Evolutionary conservation across 1,284 basidiomycete species (phyloP).

Genomic region (Irpex sp.): DNA sequence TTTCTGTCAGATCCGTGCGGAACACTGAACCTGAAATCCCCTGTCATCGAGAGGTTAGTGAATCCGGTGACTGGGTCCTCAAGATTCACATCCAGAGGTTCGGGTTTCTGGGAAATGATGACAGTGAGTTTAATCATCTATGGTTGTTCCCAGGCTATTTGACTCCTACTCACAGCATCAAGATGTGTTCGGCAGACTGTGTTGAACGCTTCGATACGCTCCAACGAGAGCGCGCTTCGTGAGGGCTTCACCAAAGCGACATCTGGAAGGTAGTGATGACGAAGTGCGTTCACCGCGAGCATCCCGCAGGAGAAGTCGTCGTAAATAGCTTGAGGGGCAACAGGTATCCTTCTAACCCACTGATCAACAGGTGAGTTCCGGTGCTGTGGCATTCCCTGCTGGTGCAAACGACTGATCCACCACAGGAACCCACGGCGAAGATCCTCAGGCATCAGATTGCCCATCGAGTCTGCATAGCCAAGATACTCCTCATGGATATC

Average conservation of each 20-base stretch:
- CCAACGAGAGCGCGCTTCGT: not conserved
- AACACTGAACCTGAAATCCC: no score
- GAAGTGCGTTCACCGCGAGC: not conserved
- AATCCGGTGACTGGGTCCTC: no score
- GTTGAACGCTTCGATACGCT: not conserved
- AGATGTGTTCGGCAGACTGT: not conserved
- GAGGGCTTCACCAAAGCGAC: not conserved
- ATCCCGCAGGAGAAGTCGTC: conserved; percentile 1
- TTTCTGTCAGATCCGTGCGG: no score
- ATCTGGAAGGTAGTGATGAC: not conserved
- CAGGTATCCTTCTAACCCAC: not conserved
- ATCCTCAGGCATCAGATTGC: not conserved
- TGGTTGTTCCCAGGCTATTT: not conserved
- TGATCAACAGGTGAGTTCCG: not conserved
- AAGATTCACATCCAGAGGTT: no score
- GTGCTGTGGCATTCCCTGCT: not conserved
- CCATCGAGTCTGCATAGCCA: not conserved
- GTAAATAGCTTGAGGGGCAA: not conserved
- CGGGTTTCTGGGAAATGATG: no score
- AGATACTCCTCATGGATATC: not conserved
- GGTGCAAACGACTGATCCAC: not conserved
- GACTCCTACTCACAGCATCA: not conserved
- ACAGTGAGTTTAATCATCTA: not conserved
- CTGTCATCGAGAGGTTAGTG: no score
- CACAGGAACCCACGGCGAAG: not conserved